phyloP scores from a whole-genome alignment of 805 yeast species.

The Nakazawaea ishiwadae region DNA sequence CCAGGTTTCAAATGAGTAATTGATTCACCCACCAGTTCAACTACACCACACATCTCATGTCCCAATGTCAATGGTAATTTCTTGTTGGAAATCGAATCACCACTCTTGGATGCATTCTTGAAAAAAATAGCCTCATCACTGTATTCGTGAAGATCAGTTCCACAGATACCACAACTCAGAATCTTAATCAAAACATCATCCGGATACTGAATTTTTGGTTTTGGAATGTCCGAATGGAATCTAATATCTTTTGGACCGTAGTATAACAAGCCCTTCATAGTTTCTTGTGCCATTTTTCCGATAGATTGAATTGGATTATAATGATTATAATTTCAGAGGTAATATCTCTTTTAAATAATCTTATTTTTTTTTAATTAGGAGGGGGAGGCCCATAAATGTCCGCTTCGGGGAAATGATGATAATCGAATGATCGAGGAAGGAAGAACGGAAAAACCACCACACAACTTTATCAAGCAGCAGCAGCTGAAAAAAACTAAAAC shows the following conservation, averaged over 20 bases:
- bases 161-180: constrained; percentile 58
- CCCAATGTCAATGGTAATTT: constrained; percentile 42
- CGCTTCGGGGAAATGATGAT: too few species aligned
- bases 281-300: constrained; percentile 1
- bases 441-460: too few species aligned
- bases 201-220: constrained; percentile 12
- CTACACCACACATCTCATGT: constrained; percentile 45
- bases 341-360: too few species aligned
- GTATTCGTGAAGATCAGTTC: constrained; percentile 57
- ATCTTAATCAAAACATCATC: constrained; percentile 27
- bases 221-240: constrained; percentile 28
- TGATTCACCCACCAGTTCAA: constrained; percentile 38
- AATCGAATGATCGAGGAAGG: too few species aligned
- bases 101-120: constrained; percentile 20
- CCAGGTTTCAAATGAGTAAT: constrained; percentile 43
- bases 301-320: not conserved
- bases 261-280: constrained; percentile 46
- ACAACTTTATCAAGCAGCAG: too few species aligned
- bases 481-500: too few species aligned
- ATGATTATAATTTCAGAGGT: not conserved
- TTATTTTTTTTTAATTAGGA: too few species aligned
- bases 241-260: constrained; percentile 41
- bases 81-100: constrained; percentile 12
- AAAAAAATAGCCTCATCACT: constrained; percentile 57
- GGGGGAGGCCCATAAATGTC: too few species aligned